phyloP scores from a whole-genome alignment of 345 rosid species.

The Salix brachista region DNA sequence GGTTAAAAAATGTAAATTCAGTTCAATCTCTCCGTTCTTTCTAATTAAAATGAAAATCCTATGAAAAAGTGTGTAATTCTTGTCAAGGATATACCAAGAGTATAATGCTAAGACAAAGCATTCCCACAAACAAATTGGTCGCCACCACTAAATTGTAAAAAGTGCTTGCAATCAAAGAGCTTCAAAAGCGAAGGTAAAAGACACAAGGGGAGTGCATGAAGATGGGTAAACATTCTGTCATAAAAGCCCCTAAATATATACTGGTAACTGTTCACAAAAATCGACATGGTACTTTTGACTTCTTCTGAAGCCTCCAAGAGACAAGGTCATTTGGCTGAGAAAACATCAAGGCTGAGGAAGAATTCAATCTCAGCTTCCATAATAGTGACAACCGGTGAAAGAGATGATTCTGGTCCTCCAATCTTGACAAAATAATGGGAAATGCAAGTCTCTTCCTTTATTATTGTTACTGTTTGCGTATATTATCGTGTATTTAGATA shows the following conservation, averaged over 20 bases:
- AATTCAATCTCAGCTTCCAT: not conserved
- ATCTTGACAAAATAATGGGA: not conserved
- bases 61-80: not conserved
- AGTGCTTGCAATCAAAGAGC: not conserved
- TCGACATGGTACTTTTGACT: not conserved
- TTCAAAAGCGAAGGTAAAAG: not conserved
- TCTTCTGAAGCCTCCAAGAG: not conserved
- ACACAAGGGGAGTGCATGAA: not conserved
- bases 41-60: not conserved
- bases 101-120: not conserved
- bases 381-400: not conserved
- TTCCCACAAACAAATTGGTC: not conserved
- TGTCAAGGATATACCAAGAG: not conserved
- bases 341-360: not conserved
- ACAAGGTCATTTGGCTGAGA: not conserved
- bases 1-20: not conserved
- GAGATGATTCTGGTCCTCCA: not conserved
- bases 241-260: not conserved
- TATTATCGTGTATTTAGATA: not conserved
- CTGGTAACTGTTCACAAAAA: not conserved
- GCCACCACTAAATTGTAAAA: not conserved
- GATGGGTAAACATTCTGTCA: not conserved
- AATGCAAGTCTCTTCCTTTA: not conserved
- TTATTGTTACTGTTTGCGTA: not conserved
- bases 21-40: not conserved